Base-by-base conservation (phyloP, 139 green algal species). In the Chlamydomonas incerta region DNA sequence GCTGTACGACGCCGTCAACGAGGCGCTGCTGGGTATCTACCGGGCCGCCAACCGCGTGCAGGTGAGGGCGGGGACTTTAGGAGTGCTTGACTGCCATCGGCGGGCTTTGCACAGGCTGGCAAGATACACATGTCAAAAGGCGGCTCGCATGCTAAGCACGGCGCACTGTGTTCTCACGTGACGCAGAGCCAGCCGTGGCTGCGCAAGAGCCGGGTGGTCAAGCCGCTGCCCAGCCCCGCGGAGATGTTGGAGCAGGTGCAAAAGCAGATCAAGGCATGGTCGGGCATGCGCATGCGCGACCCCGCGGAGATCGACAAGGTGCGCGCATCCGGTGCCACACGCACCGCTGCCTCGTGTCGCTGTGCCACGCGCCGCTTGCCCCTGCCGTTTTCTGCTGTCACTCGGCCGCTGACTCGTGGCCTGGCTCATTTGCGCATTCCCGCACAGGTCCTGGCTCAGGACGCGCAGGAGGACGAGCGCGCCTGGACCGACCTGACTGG, bases 1-100 rank as follows among this genome's bases (percentile, higher is more conserved):
- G 88, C 63, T 93, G 21, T 93, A 91, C 47, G 90, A 93, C 52
- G 90, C 90, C 23, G 72, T 82, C 65, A 93, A 91, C 52, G 90
- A 93, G 87, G 84, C 90, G 29, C 62, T 93, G 20, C 52, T 89
- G 14, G 69, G 29, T 3, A 46, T 91, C 28, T 91, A 91, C 90
- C 70, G 71, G 4, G 60, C 68, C 17, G 80, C 77, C 31, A 87
- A 85, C 50, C 79, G 90, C 2, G 65, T 90, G 33, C 31, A 88
- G 76, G 80, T 87, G 60, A 0, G 85, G 34, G 41, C n/a, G n/a
- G n/a, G n/a, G n/a, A n/a, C n/a, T n/a, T n/a, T n/a, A n/a, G n/a
- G n/a, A n/a, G n/a, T n/a, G n/a, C n/a, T n/a, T n/a, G n/a, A n/a
- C n/a, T n/a, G n/a, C n/a, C n/a, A n/a, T n/a, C n/a, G n/a, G n/a